Percentiles rank a stretch among this genome's conserved stretches.
phyloP scores from a whole-genome alignment of 257 asterid species.

The Ocimum tenuiflorum region DNA sequence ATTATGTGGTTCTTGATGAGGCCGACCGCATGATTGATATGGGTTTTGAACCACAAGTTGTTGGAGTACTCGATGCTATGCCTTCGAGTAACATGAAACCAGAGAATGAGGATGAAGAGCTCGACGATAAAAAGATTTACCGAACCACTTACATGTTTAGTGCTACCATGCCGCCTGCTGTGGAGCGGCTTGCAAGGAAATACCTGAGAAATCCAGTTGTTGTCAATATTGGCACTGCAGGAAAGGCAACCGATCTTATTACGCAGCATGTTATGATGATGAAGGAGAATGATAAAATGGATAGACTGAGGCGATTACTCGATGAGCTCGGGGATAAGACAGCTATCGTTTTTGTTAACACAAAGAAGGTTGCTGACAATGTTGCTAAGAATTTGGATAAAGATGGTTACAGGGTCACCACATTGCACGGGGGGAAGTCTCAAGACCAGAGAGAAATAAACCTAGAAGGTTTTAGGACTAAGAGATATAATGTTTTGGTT shows the following conservation, averaged over 20 bases:
- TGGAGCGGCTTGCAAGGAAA: constrained; percentile 54
- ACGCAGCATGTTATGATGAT: constrained; percentile 48
- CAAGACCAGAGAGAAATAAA: constrained; percentile 57
- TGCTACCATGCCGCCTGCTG: constrained; percentile 62
- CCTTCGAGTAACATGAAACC: constrained; percentile 62
- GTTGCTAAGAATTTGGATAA: constrained; percentile 41
- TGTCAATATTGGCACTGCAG: constrained; percentile 54
- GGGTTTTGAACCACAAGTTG: constrained; percentile 66
- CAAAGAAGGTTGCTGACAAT: constrained; percentile 43
- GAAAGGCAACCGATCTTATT: constrained; percentile 49
- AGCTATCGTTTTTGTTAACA: constrained; percentile 53
- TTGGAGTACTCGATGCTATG: constrained; percentile 55
- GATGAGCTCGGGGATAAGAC: constrained; percentile 57
- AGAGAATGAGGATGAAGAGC: constrained; percentile 59
- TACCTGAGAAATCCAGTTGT: constrained; percentile 62
- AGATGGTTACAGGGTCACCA: constrained; percentile 47
- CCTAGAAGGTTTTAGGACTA: constrained; percentile 53
- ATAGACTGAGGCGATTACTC: constrained; percentile 37
- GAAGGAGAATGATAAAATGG: constrained; percentile 51
- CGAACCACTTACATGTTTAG: constrained; percentile 59
- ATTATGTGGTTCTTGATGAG: constrained; percentile 53
- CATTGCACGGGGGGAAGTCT: constrained; percentile 64
- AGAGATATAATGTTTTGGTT: constrained; percentile 50
- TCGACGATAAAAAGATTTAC: constrained; percentile 47
- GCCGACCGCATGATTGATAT: constrained; percentile 66